Conservation (phyloP, 129 eudicot genomes). For the Flaveria bidentis region DNA sequence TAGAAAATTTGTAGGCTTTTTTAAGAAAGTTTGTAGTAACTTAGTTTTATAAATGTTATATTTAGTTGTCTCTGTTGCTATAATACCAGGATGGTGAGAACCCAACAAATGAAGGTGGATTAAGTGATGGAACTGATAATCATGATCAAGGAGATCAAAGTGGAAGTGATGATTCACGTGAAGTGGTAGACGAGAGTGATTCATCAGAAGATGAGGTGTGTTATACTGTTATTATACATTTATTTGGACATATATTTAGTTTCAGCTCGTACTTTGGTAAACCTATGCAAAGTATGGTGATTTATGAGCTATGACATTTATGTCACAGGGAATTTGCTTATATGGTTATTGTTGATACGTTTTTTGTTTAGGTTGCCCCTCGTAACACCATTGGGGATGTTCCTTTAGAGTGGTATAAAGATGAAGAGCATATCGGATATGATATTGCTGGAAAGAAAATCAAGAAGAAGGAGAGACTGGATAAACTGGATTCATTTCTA, state of each 20-base stretch:
- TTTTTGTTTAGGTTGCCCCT: constrained; percentile 66
- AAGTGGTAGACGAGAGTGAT: constrained; percentile 91
- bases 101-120: constrained; percentile 33
- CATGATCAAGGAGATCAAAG: constrained; percentile 37
- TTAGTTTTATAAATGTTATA: background rate
- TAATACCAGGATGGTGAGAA: constrained; percentile 35
- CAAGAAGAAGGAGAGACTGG: constrained; percentile 87
- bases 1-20: background rate
- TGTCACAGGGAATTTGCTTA: background rate
- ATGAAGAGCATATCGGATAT: constrained; percentile 96
- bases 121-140: constrained; percentile 41
- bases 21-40: background rate
- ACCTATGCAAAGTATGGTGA: background rate
- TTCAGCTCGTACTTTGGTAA: background rate
- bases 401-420: constrained; percentile 90
- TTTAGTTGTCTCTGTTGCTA: constrained; percentile 11
- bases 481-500: constrained; percentile 66
- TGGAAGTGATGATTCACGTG: constrained; percentile 62
- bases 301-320: background rate
- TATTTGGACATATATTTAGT: background rate
- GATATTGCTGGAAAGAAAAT: constrained; percentile 85
- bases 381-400: constrained; percentile 92
- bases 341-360: constrained; percentile 3
- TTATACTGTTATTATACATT: background rate
- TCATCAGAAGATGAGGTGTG: constrained; percentile 97